Conservation (phyloP, 345 rosid genomes). For the Sisymbrium altissimum region DNA sequence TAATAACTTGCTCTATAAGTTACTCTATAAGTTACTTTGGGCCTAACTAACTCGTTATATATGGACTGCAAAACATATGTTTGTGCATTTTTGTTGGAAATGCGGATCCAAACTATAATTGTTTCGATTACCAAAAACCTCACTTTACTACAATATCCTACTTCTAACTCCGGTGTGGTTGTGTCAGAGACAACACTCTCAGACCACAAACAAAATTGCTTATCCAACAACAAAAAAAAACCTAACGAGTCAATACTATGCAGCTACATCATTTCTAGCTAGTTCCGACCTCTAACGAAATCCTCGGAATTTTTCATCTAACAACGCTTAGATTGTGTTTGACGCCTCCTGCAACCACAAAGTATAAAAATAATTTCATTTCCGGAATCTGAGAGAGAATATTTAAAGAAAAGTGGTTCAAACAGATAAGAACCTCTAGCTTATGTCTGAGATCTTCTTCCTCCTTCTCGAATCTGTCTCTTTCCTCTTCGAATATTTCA, state of each 20-base stretch:
- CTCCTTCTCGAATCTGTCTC: slow-evolving; percentile 56
- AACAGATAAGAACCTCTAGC: slow-evolving; percentile 44
- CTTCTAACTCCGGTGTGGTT: neutral
- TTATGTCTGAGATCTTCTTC: slow-evolving; percentile 58
- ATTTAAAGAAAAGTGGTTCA: neutral
- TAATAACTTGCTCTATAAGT: too few species aligned
- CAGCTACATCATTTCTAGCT: neutral
- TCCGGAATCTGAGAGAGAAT: neutral
- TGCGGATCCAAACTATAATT: neutral
- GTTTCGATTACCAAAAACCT: neutral
- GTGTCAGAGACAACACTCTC: neutral
- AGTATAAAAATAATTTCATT: neutral
- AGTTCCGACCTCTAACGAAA: neutral
- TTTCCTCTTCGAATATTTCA: slow-evolving; percentile 65
- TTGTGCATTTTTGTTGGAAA: neutral
- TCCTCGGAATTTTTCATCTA: slow-evolving; percentile 2
- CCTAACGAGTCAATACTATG: neutral
- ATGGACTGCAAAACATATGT: neutral
- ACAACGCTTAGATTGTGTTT: neutral
- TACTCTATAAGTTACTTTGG: too few species aligned
- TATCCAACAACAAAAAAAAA: neutral
- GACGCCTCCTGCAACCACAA: slow-evolving; percentile 25
- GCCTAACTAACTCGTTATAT: too few species aligned
- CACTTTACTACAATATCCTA: neutral
- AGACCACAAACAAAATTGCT: neutral